These are phyloP conservation scores for Cutaneotrichosporon spelunceum DNA, from an alignment of 1,284 basidiomycete genomes.

Conservation along the genomic window DNA sequence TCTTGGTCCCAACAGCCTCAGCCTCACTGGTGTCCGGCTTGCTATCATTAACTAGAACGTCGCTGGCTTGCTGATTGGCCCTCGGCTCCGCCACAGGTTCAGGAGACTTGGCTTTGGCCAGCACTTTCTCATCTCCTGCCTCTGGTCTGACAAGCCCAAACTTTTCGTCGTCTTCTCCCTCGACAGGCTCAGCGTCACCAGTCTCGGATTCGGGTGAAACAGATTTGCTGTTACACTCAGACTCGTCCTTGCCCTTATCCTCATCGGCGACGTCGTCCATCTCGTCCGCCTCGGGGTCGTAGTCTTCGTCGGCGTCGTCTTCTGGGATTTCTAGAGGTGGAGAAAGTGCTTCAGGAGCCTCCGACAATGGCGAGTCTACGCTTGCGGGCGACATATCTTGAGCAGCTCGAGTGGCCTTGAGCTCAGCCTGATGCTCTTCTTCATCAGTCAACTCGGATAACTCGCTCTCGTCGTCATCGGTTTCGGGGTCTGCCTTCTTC, in stretches of 20 bases:
- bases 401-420: conserved; percentile 13
- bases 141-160: conserved; percentile 9
- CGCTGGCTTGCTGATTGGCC: not conserved
- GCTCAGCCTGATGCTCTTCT: conserved; percentile 32
- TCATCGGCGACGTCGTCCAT: not conserved
- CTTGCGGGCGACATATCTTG: not conserved
- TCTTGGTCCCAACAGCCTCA: conserved; percentile 3
- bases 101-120: not conserved
- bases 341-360: conserved; percentile 13
- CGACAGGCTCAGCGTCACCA: conserved; percentile 10
- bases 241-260: conserved; percentile 7
- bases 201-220: conserved; percentile 12
- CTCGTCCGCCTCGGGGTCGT: not conserved
- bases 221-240: not conserved
- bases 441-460: conserved; percentile 49
- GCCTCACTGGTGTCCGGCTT: conserved; percentile 9
- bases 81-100: not conserved
- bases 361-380: conserved; percentile 19
- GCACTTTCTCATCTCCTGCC: not conserved
- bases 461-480: conserved; percentile 41
- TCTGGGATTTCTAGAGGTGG: conserved; percentile 1
- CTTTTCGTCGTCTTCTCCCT: not conserved
- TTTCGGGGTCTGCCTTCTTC: not conserved
- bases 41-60: not conserved
- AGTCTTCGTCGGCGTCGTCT: not conserved